A percentile compares a stretch with the other conserved stretches of the same genome.
phyloP scores from a whole-genome alignment of 2,329 filamentous ascomycete species.

The Lachnellula cervina region DNA sequence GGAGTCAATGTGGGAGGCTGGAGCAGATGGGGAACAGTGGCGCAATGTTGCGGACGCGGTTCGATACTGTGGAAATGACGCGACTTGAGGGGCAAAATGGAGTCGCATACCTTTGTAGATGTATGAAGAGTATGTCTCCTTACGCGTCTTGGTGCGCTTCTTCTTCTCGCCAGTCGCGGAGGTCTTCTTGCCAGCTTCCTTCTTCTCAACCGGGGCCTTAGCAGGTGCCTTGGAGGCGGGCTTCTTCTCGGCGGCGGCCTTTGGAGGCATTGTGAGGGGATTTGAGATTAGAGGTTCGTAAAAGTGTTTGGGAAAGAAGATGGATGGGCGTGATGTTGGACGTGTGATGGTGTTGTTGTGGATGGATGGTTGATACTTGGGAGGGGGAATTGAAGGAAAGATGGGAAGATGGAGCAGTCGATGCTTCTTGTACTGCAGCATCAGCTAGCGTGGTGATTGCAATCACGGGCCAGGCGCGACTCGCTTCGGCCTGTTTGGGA shows the following conservation, averaged over 20 bases:
- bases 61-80: conserved; percentile 12
- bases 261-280: conserved; percentile 80
- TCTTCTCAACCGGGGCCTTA: conserved; percentile 91
- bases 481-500: neutral
- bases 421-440: conserved; percentile 11
- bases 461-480: conserved; percentile 10
- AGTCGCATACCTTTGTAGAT: conserved; percentile 94
- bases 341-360: conserved; percentile 17
- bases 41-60: conserved; percentile 17
- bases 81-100: conserved; percentile 17
- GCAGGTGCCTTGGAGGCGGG: conserved; percentile 92
- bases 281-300: conserved; percentile 19
- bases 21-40: conserved; percentile 2
- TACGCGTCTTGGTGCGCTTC: conserved; percentile 99
- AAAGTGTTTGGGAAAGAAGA: conserved; percentile 27
- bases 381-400: conserved; percentile 10
- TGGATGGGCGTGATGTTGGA: conserved; percentile 22
- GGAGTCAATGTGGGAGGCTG: conserved; percentile 1
- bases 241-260: conserved; percentile 92
- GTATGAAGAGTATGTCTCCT: conserved; percentile 99
- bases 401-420: conserved; percentile 7
- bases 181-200: conserved; percentile 99
- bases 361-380: conserved; percentile 9
- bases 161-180: conserved; percentile 97
- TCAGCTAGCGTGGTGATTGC: conserved; percentile 12